These are phyloP conservation scores for Oryza officinalis DNA, from an alignment of 176 grass and related monocot species.

Conservation along the genomic window DNA sequence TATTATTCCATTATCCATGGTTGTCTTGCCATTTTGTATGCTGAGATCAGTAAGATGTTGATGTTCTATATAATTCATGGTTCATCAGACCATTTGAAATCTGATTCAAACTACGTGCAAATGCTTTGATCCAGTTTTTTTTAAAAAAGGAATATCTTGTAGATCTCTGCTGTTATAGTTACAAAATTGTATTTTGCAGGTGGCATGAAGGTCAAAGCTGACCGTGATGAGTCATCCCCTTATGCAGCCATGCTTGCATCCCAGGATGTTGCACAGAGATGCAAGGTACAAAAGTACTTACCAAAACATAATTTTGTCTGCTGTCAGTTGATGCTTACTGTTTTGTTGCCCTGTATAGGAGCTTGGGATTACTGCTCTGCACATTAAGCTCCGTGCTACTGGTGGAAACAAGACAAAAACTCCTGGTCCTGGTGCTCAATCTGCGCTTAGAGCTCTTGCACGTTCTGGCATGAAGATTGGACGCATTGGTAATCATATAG, in stretches of 20 bases:
- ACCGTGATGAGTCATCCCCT: constrained; percentile 87
- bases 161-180: not conserved
- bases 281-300: constrained; percentile 55
- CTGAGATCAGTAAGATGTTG: not conserved
- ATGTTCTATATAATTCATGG: not conserved
- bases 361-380: constrained; percentile 86
- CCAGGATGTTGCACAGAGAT: constrained; percentile 84
- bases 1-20: not conserved
- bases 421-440: constrained; percentile 87
- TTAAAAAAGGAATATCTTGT: not conserved
- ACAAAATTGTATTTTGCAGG: constrained; percentile 39
- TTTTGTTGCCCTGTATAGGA: constrained; percentile 37
- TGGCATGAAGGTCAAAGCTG: constrained; percentile 97
- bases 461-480: constrained; percentile 96
- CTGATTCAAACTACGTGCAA: not conserved
- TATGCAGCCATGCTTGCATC: constrained; percentile 95
- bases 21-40: not conserved
- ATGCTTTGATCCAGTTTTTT: too few species aligned
- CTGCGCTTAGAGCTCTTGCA: constrained; percentile 91
- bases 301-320: not conserved
- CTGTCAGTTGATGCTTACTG: not conserved
- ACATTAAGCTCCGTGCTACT: constrained; percentile 91
- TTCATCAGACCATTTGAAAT: not conserved
- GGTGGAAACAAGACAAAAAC: constrained; percentile 96
- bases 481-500: constrained; percentile 59